Evolutionary conservation across 345 rosid genomes (phyloP), one percentile per base, ranked within the genome.

Genomic region (Melaleuca alternifolia): DNA sequence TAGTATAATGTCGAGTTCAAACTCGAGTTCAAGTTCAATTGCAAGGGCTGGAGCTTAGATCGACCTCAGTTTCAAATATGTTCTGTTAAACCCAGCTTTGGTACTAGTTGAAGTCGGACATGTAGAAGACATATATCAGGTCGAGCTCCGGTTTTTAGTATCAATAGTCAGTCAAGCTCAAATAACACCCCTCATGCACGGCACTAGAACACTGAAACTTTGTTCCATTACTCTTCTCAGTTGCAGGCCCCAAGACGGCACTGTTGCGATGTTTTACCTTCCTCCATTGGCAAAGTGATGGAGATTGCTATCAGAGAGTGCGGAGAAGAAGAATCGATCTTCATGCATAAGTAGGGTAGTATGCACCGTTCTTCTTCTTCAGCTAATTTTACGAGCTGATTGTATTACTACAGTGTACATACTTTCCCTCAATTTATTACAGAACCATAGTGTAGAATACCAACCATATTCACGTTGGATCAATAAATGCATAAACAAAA

Each of bases 201-300:
- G 44, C 48, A 9, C 46, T 18, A 71, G 79, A 71, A 37, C 81
- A 37, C 81, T 71, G 81, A 71, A 11, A 5, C 46, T 15, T 23
- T 5, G 15, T 51, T 83, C 85, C 44, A 20, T 83, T 53, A 21
- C 50, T 11, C 8, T 83, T 53, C 44, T 20, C 62, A 97, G 98
- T 87, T 97, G 90, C 89, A 77, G 87, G 96, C 98, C 52, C 99
- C 98, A 0, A 94, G 98, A 87, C 90, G 99, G 88, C 98, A 96
- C 4, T 97, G 99, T 48, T 97, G 99, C 89, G 95, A 97, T 51
- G 89, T 95, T 46, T 90, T 94, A 57, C 94, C 95, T 33, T 92
- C 99, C 54, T 89, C 94, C 20, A 77, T 65, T 44, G 89, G 91
- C 13, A 82, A 89, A 83, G 87, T 92, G 62, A 90, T 97, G 95